Evolutionary conservation across 116 monocot genomes (phyloP), one percentile per base, ranked within the genome.

Genomic region (Dioscorea cayenensis): DNA sequence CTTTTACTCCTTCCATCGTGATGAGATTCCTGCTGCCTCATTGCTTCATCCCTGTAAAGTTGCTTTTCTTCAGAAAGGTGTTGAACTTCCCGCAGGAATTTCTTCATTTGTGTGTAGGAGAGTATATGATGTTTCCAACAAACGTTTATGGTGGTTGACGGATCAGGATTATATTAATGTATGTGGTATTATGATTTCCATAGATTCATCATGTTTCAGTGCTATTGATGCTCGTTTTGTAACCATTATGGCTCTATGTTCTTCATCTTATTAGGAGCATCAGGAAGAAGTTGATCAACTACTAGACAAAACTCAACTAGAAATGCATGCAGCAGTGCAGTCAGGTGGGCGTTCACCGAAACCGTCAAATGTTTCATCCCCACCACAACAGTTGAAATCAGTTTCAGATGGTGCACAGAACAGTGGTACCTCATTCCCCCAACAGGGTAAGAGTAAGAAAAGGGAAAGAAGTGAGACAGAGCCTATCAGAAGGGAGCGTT

Each of bases 291-390:
- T 91, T 67, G 84, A 91, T 82, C 69, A 77, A 25, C 79, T 84
- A 71, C 77, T 87, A 71, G 77, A 82, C 35, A 84, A 72, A 85
- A 77, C 79, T 64, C 72, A 63, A 70, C 59, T 71, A 87, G 87
- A 87, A 78, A 91, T 91, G 91, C 87, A 91, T 83, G 84, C 84
- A 60, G 71, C 83, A 80, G 80, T 87, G 62, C 91, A 87, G 66
- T 83, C 91, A 49, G 91, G 91, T 48, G 87, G 84, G 12, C 83
- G 85, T 58, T 91, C 91, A 69, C 87, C 87, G 36, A 87, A 85
- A 74, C 78, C 65, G 55, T 68, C 76, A 19, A 87, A 85, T 72
- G 82, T 73, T 66, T 68, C 83, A 28, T 52, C 84, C 52, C 71
- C 78, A 58, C 64, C 76, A 49, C 87, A 84, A 38, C 90, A 90